Base-by-base conservation (phyloP, 192 early-diverging fungal genomes). In the Thamnidium elegans region DNA sequence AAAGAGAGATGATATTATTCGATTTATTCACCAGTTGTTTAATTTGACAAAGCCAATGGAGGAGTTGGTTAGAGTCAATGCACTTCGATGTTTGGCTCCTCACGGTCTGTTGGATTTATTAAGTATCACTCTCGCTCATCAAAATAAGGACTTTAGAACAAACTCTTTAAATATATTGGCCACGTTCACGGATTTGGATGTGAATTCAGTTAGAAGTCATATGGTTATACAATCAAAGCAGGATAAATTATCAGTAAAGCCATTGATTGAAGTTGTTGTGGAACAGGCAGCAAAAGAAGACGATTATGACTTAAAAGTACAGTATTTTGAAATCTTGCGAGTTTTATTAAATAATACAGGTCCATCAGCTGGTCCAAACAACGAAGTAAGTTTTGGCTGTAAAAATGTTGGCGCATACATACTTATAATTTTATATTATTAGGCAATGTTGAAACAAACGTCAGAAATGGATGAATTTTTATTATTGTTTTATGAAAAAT, bases 1-100 rank as follows among this genome's bases (percentile, higher is more conserved):
- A 51, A 80, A 85, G 73, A 91, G 84, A 73, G 78, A 80, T 39
- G 88, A 94, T 7, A 93, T 88, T 1, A 82, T 95, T 20, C 58
- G 82, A 45, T 96, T 96, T 71, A 77, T 94, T 1, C 86, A 84
- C 15, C 92, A 96, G 69, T 75, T 95, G 42, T 92, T 88, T 66
- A 66, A 79, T 15, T 79, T 97, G 34, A 82, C 90, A 4, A 94
- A 90, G 63, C 78, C 73, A 14, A 77, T 93, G 34, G 91, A 91
- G 36, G 65, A 79, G 2, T 68, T 73, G 7, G 79, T 79, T 56
- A 81, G 89, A 21, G 72, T 81, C 14, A 76, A 80, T 3, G 73
- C 94, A n/a, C 86, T 84, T 58, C 72, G 90, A 48, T 78, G 86
- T 4, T 79, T 96, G 58, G 84, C 78, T 42, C 81, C 90, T 46